Evolutionary conservation across 179 eudicot species (phyloP).

Genomic region (Amaranthus tricolor): DNA sequence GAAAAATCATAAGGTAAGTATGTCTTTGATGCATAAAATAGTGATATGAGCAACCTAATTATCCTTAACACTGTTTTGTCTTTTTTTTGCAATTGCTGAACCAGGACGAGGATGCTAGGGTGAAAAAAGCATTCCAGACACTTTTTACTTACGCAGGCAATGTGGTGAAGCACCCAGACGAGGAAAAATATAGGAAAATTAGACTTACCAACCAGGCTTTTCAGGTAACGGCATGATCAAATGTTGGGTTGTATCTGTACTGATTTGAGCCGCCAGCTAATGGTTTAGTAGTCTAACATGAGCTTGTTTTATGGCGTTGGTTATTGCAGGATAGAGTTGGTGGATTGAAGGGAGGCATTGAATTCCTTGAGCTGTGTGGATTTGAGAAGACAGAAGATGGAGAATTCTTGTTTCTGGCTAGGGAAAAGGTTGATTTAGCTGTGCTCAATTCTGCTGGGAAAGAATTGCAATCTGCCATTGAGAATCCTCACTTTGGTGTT

Average conservation of each 20-base stretch:
- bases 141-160: slow-evolving; percentile 79
- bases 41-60: slow-evolving; percentile 2
- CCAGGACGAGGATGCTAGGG: slow-evolving; percentile 90
- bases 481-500: slow-evolving; percentile 92
- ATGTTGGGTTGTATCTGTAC: neutral
- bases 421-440: slow-evolving; percentile 68
- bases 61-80: neutral
- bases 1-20: slow-evolving; percentile 75
- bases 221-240: slow-evolving; percentile 49
- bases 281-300: neutral
- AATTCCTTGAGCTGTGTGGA: slow-evolving; percentile 91
- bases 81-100: slow-evolving; percentile 10
- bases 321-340: slow-evolving; percentile 83
- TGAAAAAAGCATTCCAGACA: slow-evolving; percentile 89
- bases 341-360: slow-evolving; percentile 80
- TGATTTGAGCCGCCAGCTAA: neutral
- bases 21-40: neutral
- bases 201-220: slow-evolving; percentile 83
- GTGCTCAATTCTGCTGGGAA: slow-evolving; percentile 81
- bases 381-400: slow-evolving; percentile 84
- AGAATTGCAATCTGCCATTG: slow-evolving; percentile 86
- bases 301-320: neutral
- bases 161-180: slow-evolving; percentile 81
- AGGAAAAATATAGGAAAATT: slow-evolving; percentile 92
- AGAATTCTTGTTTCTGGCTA: slow-evolving; percentile 79